Percentiles rank a stretch among this genome's conserved stretches.
phyloP scores from a whole-genome alignment of 2,329 filamentous ascomycete species.

The Aspergillus sp. region DNA sequence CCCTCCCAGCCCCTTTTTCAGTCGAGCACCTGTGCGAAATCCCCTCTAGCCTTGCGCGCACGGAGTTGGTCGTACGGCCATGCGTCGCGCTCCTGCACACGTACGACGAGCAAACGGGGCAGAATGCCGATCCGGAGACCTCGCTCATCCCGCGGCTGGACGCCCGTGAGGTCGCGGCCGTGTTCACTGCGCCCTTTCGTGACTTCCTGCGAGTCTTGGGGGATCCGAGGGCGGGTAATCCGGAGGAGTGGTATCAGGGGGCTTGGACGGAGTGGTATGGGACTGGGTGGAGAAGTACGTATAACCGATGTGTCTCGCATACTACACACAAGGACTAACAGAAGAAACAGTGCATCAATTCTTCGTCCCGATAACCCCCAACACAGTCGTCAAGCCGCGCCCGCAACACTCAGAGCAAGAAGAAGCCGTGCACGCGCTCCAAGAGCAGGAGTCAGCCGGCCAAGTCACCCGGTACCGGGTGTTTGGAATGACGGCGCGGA shows the following conservation, averaged over 20 bases:
- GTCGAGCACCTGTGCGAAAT: constrained; percentile 88
- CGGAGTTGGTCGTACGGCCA: constrained; percentile 73
- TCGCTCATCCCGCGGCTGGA: constrained; percentile 79
- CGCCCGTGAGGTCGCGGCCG: constrained; percentile 87
- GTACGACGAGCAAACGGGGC: constrained; percentile 51
- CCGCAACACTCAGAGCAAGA: constrained; percentile 49
- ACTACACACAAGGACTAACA: not conserved
- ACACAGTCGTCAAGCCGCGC: constrained; percentile 67
- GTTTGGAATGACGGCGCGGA: constrained; percentile 92
- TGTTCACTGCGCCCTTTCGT: constrained; percentile 87
- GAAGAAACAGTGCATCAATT: constrained; percentile 76
- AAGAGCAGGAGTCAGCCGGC: constrained; percentile 54
- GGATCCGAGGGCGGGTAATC: constrained; percentile 50
- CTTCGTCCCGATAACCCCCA: constrained; percentile 77
- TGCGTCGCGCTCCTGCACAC: constrained; percentile 79
- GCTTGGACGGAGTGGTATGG: constrained; percentile 80
- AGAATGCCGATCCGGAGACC: constrained; percentile 63
- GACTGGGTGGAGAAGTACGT: constrained; percentile 68
- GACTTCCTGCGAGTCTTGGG: constrained; percentile 73
- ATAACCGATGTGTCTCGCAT: not conserved
- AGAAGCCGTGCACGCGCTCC: constrained; percentile 41
- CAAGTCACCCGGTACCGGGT: constrained; percentile 71
- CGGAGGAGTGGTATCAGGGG: constrained; percentile 81
- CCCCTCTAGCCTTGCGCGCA: constrained; percentile 74
- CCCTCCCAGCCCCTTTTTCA: constrained; percentile 75